Percentiles rank a stretch among this genome's conserved stretches.
Evolutionary conservation across 805 yeast genomes (phyloP).

Genomic region (Candida pini): DNA sequence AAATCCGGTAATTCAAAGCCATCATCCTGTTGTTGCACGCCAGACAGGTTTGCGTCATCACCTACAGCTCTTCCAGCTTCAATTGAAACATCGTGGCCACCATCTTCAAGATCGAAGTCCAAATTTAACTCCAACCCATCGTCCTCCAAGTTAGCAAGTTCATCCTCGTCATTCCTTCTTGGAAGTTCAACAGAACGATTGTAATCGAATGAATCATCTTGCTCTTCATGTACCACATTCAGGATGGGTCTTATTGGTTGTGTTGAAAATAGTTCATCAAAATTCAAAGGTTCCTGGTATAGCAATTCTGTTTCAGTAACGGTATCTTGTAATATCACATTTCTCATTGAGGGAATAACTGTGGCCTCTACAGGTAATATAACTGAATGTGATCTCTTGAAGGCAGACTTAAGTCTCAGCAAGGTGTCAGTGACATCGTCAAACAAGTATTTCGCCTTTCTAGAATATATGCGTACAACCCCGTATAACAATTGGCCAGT

Average conservation of each 20-base stretch:
- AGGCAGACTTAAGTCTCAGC: conserved; percentile 63
- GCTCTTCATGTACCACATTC: too few relatives aligned
- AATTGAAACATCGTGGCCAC: conserved; percentile 36
- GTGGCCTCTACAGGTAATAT: conserved; percentile 58
- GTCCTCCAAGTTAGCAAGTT: conserved; percentile 26
- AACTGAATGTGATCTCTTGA: conserved; percentile 43
- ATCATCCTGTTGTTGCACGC: conserved; percentile 26
- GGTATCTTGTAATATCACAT: conserved; percentile 65
- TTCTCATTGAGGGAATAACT: conserved; percentile 52
- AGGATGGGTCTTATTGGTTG: too few relatives aligned
- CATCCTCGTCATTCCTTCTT: conserved; percentile 37
- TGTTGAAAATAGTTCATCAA: conserved; percentile 29
- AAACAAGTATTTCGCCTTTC: conserved; percentile 75
- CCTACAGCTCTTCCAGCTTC: conserved; percentile 49
- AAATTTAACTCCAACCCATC: conserved; percentile 28
- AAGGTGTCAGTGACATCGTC: conserved; percentile 82
- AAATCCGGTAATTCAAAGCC: conserved; percentile 41
- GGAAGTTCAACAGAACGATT: conserved; percentile 67
- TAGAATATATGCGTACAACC: conserved; percentile 77
- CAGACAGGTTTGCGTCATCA: conserved; percentile 16
- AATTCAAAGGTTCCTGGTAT: conserved; percentile 53
- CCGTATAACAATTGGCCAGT: conserved; percentile 86
- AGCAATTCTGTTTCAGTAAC: conserved; percentile 73
- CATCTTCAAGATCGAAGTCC: conserved; percentile 29
- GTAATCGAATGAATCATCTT: conserved; percentile 22